Evolutionary conservation across 208 protist species (phyloP).

Genomic region (Trypanosoma rangeli): DNA sequence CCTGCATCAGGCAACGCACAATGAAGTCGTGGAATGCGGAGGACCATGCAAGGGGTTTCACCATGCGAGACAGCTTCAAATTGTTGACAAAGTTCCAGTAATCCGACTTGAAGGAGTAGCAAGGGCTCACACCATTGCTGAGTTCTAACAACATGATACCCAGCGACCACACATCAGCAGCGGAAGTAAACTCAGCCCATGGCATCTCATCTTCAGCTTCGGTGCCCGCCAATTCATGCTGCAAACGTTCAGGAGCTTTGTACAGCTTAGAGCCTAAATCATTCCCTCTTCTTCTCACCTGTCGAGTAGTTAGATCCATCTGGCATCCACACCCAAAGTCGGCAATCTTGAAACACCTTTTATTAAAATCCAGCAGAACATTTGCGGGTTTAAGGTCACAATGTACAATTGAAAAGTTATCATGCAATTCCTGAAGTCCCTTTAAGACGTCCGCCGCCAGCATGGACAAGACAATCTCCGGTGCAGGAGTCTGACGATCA

Average conservation of each 20-base stretch:
- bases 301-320: constrained; percentile 47
- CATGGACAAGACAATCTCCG: constrained; percentile 99
- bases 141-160: constrained; percentile 86
- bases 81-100: constrained; percentile 84
- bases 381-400: constrained; percentile 98
- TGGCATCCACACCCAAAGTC: constrained; percentile 88
- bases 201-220: constrained; percentile 24
- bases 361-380: constrained; percentile 86
- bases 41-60: constrained; percentile 81
- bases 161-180: constrained; percentile 89
- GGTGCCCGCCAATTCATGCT: constrained; percentile 10
- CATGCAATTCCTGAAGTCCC: constrained; percentile 86
- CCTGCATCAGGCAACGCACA: constrained; percentile 56
- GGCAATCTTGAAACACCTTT: constrained; percentile 72
- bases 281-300: constrained; percentile 45
- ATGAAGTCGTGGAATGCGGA: constrained; percentile 78
- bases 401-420: constrained; percentile 90
- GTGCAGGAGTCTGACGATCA: constrained; percentile 97
- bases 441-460: constrained; percentile 95
- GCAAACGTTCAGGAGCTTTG: constrained; percentile 76
- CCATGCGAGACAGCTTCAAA: constrained; percentile 77
- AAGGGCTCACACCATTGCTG: constrained; percentile 71
- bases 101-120: constrained; percentile 82
- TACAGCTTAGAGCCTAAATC: constrained; percentile 86
- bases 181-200: constrained; percentile 68